Conservation (phyloP, 352 stramenopile species). For the Pythium sp. region DNA sequence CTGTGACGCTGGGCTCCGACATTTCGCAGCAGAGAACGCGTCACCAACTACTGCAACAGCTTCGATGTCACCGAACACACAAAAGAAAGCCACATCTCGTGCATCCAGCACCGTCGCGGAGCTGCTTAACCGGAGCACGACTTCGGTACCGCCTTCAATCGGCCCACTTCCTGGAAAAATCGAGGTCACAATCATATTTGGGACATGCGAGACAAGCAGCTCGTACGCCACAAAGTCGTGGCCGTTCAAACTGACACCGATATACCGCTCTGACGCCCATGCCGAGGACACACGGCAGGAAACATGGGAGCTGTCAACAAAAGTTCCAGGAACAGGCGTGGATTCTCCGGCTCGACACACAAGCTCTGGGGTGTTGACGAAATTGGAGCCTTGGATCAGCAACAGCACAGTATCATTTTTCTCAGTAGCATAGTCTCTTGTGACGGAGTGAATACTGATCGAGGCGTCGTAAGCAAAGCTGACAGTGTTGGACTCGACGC, state of each 20-base stretch:
- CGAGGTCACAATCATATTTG: conserved; percentile 21
- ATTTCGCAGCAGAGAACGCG: conserved; percentile 16
- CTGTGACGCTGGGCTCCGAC: conserved; percentile 18
- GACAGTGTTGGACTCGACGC: conserved; percentile 27
- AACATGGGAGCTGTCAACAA: conserved; percentile 17
- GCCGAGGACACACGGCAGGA: conserved; percentile 12
- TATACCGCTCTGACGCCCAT: not conserved
- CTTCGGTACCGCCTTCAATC: conserved; percentile 30
- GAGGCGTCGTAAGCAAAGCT: conserved; percentile 26
- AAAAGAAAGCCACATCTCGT: conserved; percentile 22
- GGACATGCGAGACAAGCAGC: conserved; percentile 8
- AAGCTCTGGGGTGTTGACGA: conserved; percentile 27
- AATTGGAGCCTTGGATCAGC: conserved; percentile 28
- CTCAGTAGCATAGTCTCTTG: conserved; percentile 19
- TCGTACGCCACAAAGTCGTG: conserved; percentile 32
- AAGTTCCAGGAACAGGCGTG: conserved; percentile 2
- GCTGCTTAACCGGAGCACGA: conserved; percentile 25
- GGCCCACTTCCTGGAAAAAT: conserved; percentile 28
- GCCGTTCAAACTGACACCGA: conserved; percentile 42
- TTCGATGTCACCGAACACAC: conserved; percentile 34
- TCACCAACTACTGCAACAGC: conserved; percentile 17
- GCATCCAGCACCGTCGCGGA: not conserved
- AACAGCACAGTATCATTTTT: conserved; percentile 18
- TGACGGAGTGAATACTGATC: conserved; percentile 23
- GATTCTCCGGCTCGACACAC: conserved; percentile 25